Base-by-base conservation (phyloP, 2,329 filamentous ascomycete species). In the Pseudogymnoascus sp. region DNA sequence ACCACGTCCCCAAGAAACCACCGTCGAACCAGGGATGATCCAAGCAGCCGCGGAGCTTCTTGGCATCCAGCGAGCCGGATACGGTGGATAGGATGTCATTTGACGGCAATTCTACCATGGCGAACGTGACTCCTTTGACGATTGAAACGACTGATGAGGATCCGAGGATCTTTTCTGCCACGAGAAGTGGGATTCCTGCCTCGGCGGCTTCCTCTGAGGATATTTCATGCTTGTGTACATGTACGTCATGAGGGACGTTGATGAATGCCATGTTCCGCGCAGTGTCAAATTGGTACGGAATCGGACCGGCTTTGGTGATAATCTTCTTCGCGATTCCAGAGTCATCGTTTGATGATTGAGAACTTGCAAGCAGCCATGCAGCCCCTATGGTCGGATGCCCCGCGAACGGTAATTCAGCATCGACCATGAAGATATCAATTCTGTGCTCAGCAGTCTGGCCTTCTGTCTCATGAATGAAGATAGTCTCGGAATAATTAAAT, bases 71-170 rank as follows among this genome's bases (percentile, higher is more conserved):
- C 78, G 16, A 93, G 25, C 47, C 47, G 9, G 25, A 54, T 14
- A 32, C 47, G 28, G 25, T 54, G 11, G 47, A 54, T 7, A 54
- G 76, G 6, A 80, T 78, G 30, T 84, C 83, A 8, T 90, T 72
- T 60, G 78, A 79, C 0, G 81, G 76, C 20, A 94, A 76, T 65
- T 82, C 75, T 12, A 88, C 76, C 32, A 90, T 79, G n/a, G 84
- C 73, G 71, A 91, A 91, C 0, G 82, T 83, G 85, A 92, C 88
- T 57, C 89, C 89, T 47, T 83, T 83, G 35, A 91, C 88, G 50
- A 91, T 82, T 65, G 81, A 85, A 61, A 85, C 78, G 16, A 83
- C 68, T 1, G 47, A 18, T 7, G n/a, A 54, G 12, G 81, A 79
- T 7, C 79, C 76, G 12, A 58, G 28, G 9, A 66, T 63, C 32